Percentiles rank a stretch among this genome's conserved stretches.
Evolutionary conservation across 1,139 yeast genomes (phyloP).

Genomic region (Suhomyces atakaporum): DNA sequence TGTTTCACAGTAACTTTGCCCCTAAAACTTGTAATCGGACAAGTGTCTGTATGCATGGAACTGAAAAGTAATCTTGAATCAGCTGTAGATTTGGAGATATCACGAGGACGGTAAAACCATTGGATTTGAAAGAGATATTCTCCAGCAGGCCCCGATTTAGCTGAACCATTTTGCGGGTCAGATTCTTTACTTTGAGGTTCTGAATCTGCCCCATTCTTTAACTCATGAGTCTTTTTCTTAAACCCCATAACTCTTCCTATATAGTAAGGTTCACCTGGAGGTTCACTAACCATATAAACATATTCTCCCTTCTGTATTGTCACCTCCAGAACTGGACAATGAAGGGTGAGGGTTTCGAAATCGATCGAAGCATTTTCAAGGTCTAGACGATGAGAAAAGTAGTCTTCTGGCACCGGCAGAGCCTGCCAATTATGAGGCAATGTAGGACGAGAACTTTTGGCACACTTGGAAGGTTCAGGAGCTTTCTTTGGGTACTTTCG

Average conservation of each 20-base stretch:
- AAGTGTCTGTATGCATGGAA: constrained; percentile 83
- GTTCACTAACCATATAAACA: constrained; percentile 86
- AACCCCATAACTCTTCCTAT: constrained; percentile 86
- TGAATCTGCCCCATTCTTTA: constrained; percentile 5
- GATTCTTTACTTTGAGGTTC: too few relatives aligned
- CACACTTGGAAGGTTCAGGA: constrained; percentile 2
- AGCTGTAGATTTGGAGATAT: constrained; percentile 63
- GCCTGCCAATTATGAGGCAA: constrained; percentile 48
- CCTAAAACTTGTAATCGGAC: constrained; percentile 75
- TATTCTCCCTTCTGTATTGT: constrained; percentile 57
- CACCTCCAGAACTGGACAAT: constrained; percentile 36
- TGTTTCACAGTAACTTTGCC: constrained; percentile 76
- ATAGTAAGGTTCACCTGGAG: constrained; percentile 94
- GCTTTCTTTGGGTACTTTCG: constrained; percentile 10
- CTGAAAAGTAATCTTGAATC: constrained; percentile 81
- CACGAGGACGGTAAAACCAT: constrained; percentile 92
- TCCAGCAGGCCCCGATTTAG: constrained; percentile 35
- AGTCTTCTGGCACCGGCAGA: constrained; percentile 29
- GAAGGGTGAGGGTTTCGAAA: constrained; percentile 30
- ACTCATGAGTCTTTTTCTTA: constrained; percentile 35
- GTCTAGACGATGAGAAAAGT: constrained; percentile 40
- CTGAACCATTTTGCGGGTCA: background rate
- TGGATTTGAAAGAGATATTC: constrained; percentile 69
- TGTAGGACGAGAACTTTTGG: constrained; percentile 7
- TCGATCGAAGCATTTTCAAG: constrained; percentile 40